These are phyloP conservation scores for Meripilus lineatus DNA, from an alignment of 1,284 basidiomycete genomes.

Conservation along the genomic window DNA sequence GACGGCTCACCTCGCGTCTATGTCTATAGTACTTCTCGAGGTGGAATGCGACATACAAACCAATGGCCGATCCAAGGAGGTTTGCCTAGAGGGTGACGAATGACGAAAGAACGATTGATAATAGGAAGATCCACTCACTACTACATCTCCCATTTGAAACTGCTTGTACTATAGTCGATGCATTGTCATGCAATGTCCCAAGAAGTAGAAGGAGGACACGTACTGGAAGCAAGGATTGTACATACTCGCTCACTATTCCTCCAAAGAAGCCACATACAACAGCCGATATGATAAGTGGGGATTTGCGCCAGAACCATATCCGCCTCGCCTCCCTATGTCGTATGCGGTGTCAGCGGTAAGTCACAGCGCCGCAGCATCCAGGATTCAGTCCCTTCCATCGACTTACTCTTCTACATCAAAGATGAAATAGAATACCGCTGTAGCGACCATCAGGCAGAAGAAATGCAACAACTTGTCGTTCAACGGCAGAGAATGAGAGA, in stretches of 20 bases:
- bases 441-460: slow-evolving; percentile 73
- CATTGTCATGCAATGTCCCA: too few relatives aligned
- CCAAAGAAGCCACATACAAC: slow-evolving; percentile 76
- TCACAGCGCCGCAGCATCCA: neutral
- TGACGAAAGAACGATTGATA: slow-evolving; percentile 10
- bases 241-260: slow-evolving; percentile 80
- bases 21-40: slow-evolving; percentile 71
- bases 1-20: slow-evolving; percentile 76
- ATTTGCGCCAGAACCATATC: slow-evolving; percentile 83
- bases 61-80: slow-evolving; percentile 70
- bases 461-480: slow-evolving; percentile 87
- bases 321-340: slow-evolving; percentile 59
- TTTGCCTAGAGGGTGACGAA: slow-evolving; percentile 56
- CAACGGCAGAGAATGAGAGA: slow-evolving; percentile 59
- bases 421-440: slow-evolving; percentile 82
- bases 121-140: slow-evolving; percentile 40
- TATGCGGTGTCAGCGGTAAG: neutral
- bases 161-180: slow-evolving; percentile 68
- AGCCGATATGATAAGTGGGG: slow-evolving; percentile 62
- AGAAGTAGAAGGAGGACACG: slow-evolving; percentile 21
- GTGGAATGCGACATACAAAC: slow-evolving; percentile 63
- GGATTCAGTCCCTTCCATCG: neutral
- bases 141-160: slow-evolving; percentile 75
- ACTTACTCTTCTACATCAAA: slow-evolving; percentile 83
- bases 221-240: slow-evolving; percentile 80